Base-by-base conservation (phyloP, 441 rosid genomes). In the Euphorbia neoarborescens region DNA sequence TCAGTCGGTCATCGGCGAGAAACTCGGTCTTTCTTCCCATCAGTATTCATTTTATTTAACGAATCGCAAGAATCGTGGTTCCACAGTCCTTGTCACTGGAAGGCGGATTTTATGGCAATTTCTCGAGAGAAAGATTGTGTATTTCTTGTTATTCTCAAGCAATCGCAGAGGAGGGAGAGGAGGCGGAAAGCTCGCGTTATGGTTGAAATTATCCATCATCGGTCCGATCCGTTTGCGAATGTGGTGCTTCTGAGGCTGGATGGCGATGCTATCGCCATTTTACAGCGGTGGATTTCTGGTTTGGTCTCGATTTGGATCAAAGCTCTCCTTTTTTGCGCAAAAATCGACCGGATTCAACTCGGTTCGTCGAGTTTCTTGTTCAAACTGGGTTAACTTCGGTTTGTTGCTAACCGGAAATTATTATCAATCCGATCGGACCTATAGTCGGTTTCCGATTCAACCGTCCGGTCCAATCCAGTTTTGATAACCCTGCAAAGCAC, bases 201-300 rank as follows among this genome's bases (percentile, higher is more conserved):
- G 24, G 48, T 12, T 8, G 70, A 59, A 13, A 44, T 65, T 32
- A 27, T 38, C 24, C 30, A 17, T 28, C 27, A 9, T 37, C 59
- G 50, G 35, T 48, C 64, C 38, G 56, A 60, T 44, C 46, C 74
- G 15, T 81, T 80, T 8, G 37, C 62, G 28, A 75, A 76, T 61
- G 78, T 77, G 63, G 69, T 77, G 82, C 75, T 83, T 30, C 50
- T 85, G 73, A 80, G 80, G 80, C 77, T 85, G 50, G 83, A 68
- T 53, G 79, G 46, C 2, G 65, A 58, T 15, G 46, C 65, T 34
- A 24, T 58, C n/a, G 72, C 51, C 51, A 37, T n/a, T 53, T 22
- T 59, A 69, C 17, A 28, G 38, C 9, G 28, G 40, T 25, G 73
- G 68, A 64, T 60, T 48, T 58, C 67, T 20, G 69, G 65, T 10